These are phyloP conservation scores for Colletotrichum truncatum DNA, from an alignment of 2,329 filamentous ascomycete genomes.

Conservation along the genomic window DNA sequence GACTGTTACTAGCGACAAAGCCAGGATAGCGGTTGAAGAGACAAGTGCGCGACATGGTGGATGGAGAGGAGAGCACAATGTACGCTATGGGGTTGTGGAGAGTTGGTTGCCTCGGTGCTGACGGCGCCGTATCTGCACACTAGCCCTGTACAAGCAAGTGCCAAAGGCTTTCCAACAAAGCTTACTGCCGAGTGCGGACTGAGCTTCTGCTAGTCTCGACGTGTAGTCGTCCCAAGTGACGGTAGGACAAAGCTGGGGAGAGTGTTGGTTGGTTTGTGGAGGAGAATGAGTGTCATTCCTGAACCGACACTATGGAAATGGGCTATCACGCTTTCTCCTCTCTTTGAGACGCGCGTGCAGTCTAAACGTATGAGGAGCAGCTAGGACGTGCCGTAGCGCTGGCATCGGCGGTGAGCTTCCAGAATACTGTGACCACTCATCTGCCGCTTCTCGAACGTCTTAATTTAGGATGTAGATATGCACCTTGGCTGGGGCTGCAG, in stretches of 20 bases:
- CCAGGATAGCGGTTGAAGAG: background rate
- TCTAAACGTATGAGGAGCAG: background rate
- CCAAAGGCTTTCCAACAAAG: background rate
- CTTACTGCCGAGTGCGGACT: slow-evolving; percentile 7
- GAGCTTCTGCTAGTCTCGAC: background rate
- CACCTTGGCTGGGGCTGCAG: background rate
- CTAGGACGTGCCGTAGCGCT: background rate
- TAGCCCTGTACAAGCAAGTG: background rate
- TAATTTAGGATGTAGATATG: slow-evolving; percentile 13
- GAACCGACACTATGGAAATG: slow-evolving; percentile 5
- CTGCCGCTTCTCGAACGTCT: slow-evolving; percentile 28
- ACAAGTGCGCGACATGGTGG: background rate
- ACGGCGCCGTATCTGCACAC: background rate
- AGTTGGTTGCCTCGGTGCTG: background rate
- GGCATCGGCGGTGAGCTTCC: slow-evolving; percentile 26
- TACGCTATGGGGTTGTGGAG: background rate
- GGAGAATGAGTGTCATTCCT: background rate
- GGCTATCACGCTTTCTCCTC: slow-evolving; percentile 3
- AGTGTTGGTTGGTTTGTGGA: background rate
- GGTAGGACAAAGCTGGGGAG: slow-evolving; percentile 11
- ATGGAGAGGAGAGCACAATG: background rate
- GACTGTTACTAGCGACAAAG: background rate
- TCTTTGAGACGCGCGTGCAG: slow-evolving; percentile 9
- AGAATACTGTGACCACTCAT: slow-evolving; percentile 8
- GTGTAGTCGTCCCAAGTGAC: slow-evolving; percentile 15